A percentile compares a stretch with the other conserved stretches of the same genome.
These are phyloP conservation scores for Eucalyptus polybractea DNA, from an alignment of 345 rosid species.

Conservation along the genomic window DNA sequence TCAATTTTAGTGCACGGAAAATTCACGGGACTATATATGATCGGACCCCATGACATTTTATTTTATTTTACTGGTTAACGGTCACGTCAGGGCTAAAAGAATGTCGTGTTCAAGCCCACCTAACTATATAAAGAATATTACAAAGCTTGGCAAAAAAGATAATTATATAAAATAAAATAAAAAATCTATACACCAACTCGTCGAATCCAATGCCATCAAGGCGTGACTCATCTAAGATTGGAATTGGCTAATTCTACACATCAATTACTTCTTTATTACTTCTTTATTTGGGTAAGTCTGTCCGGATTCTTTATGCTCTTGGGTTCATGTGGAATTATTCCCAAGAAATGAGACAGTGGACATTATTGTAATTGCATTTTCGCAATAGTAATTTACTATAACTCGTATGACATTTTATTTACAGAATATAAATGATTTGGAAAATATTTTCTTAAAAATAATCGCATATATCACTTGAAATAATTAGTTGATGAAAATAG, in stretches of 20 bases:
- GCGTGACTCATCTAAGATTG: not conserved
- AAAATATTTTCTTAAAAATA: no score
- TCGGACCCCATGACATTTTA: not conserved
- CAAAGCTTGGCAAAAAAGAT: not conserved
- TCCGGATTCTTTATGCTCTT: not conserved
- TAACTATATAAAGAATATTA: not conserved
- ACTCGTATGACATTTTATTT: rapidly evolving
- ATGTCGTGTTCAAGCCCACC: not conserved
- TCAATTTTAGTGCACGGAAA: not conserved
- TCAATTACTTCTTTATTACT: not conserved
- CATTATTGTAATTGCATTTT: not conserved
- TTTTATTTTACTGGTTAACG: not conserved
- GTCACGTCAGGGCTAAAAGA: not conserved
- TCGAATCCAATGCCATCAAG: not conserved
- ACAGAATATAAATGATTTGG: rapidly evolving
- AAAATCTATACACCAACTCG: not conserved
- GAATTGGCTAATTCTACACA: not conserved
- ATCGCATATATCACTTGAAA: not conserved
- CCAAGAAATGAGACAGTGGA: not conserved
- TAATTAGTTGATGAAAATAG: not conserved
- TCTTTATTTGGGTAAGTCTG: not conserved
- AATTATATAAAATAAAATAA: not conserved
- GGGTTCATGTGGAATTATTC: not conserved
- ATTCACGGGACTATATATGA: not conserved
- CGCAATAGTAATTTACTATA: not conserved